Percentiles rank a stretch among this genome's conserved stretches.
Evolutionary conservation across 495 filamentous ascomycete species (phyloP).

Genomic region (Penicillium fimorum): DNA sequence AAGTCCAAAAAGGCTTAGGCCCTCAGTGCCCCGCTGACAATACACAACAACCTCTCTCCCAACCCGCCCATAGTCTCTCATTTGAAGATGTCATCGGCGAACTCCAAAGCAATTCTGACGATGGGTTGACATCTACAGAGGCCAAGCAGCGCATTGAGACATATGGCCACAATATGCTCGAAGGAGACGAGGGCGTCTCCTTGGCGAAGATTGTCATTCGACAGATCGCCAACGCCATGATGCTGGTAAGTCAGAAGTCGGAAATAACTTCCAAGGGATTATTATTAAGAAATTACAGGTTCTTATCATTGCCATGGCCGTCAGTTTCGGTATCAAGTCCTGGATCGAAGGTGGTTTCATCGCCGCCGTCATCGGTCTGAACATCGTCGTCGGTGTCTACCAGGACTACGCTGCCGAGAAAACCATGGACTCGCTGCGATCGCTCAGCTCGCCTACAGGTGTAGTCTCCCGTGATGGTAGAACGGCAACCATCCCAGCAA

Average conservation of each 20-base stretch:
- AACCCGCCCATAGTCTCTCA: constrained; percentile 64
- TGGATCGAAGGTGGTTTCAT: constrained; percentile 74
- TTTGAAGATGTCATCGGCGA: constrained; percentile 54
- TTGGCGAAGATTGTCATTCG: constrained; percentile 56
- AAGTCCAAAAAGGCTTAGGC: constrained; percentile 42
- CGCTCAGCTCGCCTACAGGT: constrained; percentile 61
- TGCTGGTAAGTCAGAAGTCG: constrained; percentile 42
- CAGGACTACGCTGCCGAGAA: constrained; percentile 73
- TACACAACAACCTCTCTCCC: constrained; percentile 39
- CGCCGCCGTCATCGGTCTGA: constrained; percentile 61
- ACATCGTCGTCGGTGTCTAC: constrained; percentile 66
- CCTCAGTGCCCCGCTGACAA: constrained; percentile 5
- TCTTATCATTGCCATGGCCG: constrained; percentile 66
- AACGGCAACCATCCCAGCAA: constrained; percentile 50
- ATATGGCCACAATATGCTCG: constrained; percentile 62
- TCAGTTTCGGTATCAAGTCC: constrained; percentile 65
- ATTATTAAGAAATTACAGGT: constrained; percentile 41
- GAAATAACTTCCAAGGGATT: not conserved
- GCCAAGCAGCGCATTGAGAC: constrained; percentile 54
- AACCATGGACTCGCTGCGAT: constrained; percentile 70
- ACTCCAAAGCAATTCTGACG: constrained; percentile 55
- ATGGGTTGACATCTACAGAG: constrained; percentile 58
- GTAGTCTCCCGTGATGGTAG: constrained; percentile 55
- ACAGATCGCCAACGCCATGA: constrained; percentile 68
- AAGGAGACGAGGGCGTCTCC: constrained; percentile 57